Evolutionary conservation across 2,329 filamentous ascomycete genomes (phyloP), one percentile per base, ranked within the genome.

Genomic region (Zymoseptoria ardabiliae): DNA sequence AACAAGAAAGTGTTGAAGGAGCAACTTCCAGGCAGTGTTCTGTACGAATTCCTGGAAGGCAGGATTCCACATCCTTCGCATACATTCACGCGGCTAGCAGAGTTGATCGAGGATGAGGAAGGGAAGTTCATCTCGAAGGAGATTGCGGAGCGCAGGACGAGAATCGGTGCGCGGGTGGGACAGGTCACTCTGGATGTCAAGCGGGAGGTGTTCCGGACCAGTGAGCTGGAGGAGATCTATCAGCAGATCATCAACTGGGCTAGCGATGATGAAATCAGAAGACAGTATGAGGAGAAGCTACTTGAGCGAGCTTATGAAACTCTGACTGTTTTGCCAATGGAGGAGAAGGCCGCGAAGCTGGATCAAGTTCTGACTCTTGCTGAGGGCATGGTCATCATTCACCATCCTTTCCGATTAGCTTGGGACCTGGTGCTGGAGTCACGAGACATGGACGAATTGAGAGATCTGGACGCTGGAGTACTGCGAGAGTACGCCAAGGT

Each of bases 371-470:
- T 88, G 68, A 87, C 88, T 61, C 78, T 94, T 56, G 91, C 93
- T 0, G 85, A 87, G 63, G 94, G 93, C 62, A 96, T 99, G 89
- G 93, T 99, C 61, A 89, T 96, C 61, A 94, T 99, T 72, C 92
- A 93, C 68, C 91, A 97, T 67, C 90, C 91, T 0, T 96, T 88
- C 75, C 85, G 87, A 63, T 80, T 95, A 17, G 94, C 94, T 0
- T 99, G 95, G 95, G 88, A 91, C 68, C 87, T 97, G 61, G 83
- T 89, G 28, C 80, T 99, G 60, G 90, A 97, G 70, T 97, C 93
- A 89, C 84, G 89, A 66, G 92, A 97, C 72, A 78, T 85, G 50
- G 85, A 89, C 66, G 83, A 84, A 53, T 82, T 94, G 53, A 78
- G 81, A n/a, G 84, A 90, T 23, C 88, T 91, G 78, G 92, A 97